Base-by-base conservation (phyloP, 192 early-diverging fungal species). In the Backusella westeae region DNA sequence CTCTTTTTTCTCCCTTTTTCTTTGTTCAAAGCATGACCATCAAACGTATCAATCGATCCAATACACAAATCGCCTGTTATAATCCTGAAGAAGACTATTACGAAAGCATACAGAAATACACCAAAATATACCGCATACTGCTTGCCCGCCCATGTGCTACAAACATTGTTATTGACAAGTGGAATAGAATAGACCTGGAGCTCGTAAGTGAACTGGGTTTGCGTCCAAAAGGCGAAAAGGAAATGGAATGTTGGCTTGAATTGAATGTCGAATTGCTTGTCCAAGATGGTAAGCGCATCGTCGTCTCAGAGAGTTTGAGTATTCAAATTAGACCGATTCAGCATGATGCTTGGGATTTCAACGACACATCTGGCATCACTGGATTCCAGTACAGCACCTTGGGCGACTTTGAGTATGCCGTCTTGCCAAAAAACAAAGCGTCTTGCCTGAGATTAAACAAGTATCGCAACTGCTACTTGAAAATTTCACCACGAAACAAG, bases 191-290 rank as follows among this genome's bases (percentile, higher is more conserved):
- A 1, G 59, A 73, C 39, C 23, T 78, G 1, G 42, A 67, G 23
- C 17, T 78, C 9, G 71, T 73, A 6, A 74, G 73, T 63, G 77
- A 78, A 72, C 35, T 78, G 52, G 77, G 77, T 21, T 17, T 73
- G 23, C 42, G 49, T 29, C 46, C 56, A 14, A n/a, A 34, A 7
- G 52, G 46, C 12, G 8, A 23, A 2, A 21, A 49, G 8, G 36
- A 52, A 44, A 39, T 17, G n/a, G 17, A 38, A 3, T 63, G 67
- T 23, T 36, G 32, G 14, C 8, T 77, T 3, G 69, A 70, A 71
- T 26, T 74, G 6, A 23, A 42, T 53, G 49, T 36, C 21, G 46
- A 59, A 19, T 44, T 63, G 12, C 56, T 63, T 63, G 26, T 63
- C 3, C 56, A 63, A 63, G 23, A 26, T 63, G 56, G 56, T 4